phyloP scores from a whole-genome alignment of 225 moss, liverwort and hornwort genomes.

The Takakia lepidozioides region DNA sequence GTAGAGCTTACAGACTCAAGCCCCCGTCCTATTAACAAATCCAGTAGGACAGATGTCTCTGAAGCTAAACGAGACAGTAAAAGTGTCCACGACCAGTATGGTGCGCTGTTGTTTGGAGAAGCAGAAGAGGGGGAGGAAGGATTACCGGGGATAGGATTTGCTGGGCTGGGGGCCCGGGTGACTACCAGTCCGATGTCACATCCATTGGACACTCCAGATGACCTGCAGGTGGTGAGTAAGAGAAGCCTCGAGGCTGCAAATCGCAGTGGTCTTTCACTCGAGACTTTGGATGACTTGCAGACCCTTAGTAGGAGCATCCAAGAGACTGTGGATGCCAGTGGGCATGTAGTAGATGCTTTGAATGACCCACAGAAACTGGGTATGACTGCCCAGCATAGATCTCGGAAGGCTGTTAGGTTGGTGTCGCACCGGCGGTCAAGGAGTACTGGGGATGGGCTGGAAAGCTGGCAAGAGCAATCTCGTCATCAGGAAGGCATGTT shows the following conservation, averaged over 20 bases:
- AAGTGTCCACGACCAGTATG: constrained; percentile 23
- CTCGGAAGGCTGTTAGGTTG: constrained; percentile 24
- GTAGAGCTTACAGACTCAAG: constrained; percentile 14
- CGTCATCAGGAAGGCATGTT: constrained; percentile 7
- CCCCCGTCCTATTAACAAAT: background rate
- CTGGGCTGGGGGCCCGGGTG: constrained; percentile 24
- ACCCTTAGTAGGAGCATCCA: constrained; percentile 24
- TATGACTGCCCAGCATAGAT: constrained; percentile 31
- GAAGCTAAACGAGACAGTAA: constrained; percentile 9
- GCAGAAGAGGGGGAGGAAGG: constrained; percentile 26
- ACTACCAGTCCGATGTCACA: constrained; percentile 12
- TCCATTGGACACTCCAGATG: constrained; percentile 6
- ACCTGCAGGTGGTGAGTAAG: constrained; percentile 6
- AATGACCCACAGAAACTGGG: constrained; percentile 21
- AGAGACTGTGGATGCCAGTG: constrained; percentile 11
- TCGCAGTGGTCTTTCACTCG: too few relatives aligned
- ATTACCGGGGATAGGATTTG: constrained; percentile 40
- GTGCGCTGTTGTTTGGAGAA: constrained; percentile 34
- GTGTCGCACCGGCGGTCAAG: constrained; percentile 40
- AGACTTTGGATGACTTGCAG: constrained; percentile 21
- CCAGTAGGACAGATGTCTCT: background rate
- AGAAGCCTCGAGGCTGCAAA: too few relatives aligned
- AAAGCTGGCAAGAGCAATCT: constrained; percentile 36
- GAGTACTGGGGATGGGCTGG: constrained; percentile 31
- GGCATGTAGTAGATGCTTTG: too few relatives aligned